Evolutionary conservation across 176 grass and related monocot genomes (phyloP), one percentile per base, ranked within the genome.

Genomic region (Triticum monococcum): DNA sequence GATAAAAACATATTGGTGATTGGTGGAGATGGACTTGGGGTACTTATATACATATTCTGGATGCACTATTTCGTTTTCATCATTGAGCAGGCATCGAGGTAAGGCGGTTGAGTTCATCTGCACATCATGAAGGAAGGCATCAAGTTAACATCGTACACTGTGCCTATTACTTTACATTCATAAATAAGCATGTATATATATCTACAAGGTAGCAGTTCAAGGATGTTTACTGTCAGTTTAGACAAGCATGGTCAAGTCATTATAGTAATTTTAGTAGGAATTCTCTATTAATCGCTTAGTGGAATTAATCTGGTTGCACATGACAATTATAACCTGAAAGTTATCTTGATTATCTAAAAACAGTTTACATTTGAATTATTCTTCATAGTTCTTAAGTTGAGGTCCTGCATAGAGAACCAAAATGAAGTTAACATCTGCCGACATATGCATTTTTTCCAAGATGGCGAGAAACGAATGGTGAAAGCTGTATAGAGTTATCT

Each of bases 61-160:
- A 75, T 84, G 85, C 89, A 80, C 62, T 5, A 6, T 87, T 87
- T 46, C 77, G 37, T 91, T 48, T 81, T 84, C 68, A 63, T 77
- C 30, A 84, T 52, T 61, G 72, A 84, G 68, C 80, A 87, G 85
- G 77, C 68, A 23, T 80, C 20, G 61, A 84, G 85, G 75, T 88
- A 84, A 68, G 81, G 35, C 76, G 80, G 85, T 74, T 87, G 75
- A 87, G 75, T 84, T 79, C 80, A 83, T 60, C 28, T 81, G 61
- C 46, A 84, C 68, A 62, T 87, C 23, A 18, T 69, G 85, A 91
- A 87, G 81, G 85, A 87, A 84, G 85, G 61, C 81, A 76, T 54
- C 69, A 61, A 77, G 22, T 82, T 86, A 61, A 82, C 12, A n/a
- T 62, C 6, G 60, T 50, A 36, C 68, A 52, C 18, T 74, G 75